These are phyloP conservation scores for Colletotrichum musae DNA, from an alignment of 2,329 filamentous ascomycete genomes.

Conservation along the genomic window DNA sequence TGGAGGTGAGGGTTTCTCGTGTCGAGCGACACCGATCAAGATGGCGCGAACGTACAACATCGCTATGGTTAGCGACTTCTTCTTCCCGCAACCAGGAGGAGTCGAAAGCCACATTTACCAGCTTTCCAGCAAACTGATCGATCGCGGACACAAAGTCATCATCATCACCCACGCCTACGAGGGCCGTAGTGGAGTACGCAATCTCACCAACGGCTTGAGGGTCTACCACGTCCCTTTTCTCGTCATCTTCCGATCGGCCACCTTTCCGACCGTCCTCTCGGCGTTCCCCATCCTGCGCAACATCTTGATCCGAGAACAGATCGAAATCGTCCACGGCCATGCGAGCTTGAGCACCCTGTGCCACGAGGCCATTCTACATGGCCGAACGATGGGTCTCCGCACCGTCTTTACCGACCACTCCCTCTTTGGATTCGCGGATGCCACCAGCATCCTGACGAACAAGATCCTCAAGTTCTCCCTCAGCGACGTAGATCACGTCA, in stretches of 20 bases:
- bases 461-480: constrained; percentile 96
- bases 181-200: constrained; percentile 91
- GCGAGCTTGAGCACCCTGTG: constrained; percentile 93
- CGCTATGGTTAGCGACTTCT: constrained; percentile 98
- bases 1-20: constrained; percentile 22
- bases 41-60: constrained; percentile 72
- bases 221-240: constrained; percentile 98
- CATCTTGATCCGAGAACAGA: constrained; percentile 92
- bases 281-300: constrained; percentile 99
- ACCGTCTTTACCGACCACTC: constrained; percentile 99
- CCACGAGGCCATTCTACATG: constrained; percentile 95
- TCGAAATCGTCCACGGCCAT: constrained; percentile 99
- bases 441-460: constrained; percentile 94
- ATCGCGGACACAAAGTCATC: constrained; percentile 97
- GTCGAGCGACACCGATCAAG: constrained; percentile 16
- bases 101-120: constrained; percentile 99
- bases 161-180: constrained; percentile 97
- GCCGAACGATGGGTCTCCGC: constrained; percentile 93
- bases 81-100: constrained; percentile 97
- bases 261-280: constrained; percentile 97
- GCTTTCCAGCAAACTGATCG: constrained; percentile 94
- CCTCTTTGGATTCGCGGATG: constrained; percentile 96
- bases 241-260: constrained; percentile 93
- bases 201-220: constrained; percentile 97
- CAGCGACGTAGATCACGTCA: constrained; percentile 97